These are phyloP conservation scores for Ustilago hordei DNA, from an alignment of 1,284 basidiomycete genomes.

Conservation along the genomic window DNA sequence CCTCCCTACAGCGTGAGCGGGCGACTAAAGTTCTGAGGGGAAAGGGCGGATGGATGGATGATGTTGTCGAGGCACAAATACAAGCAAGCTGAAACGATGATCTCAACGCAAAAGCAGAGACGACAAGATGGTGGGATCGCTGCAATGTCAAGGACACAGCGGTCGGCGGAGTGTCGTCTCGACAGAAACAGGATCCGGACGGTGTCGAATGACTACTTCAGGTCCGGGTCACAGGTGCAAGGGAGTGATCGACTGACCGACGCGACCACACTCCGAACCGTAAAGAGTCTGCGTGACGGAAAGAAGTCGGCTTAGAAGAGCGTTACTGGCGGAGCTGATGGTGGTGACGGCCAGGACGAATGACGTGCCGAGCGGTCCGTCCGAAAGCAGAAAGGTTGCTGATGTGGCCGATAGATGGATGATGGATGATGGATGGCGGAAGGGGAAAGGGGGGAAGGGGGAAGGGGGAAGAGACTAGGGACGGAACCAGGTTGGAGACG, in stretches of 20 bases:
- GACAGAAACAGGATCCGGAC: not conserved
- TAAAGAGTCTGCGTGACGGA: too few relatives aligned
- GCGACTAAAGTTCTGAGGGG: not conserved
- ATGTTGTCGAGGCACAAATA: constrained; percentile 24
- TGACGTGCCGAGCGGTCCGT: not conserved
- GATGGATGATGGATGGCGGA: not conserved
- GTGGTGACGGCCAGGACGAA: not conserved
- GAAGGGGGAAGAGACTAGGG: constrained; percentile 19
- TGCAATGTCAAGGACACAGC: not conserved
- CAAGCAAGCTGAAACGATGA: constrained; percentile 6
- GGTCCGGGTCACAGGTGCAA: too few relatives aligned
- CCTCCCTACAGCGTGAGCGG: not conserved
- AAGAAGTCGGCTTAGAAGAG: not conserved
- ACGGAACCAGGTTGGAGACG: constrained; percentile 12
- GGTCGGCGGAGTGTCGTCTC: not conserved
- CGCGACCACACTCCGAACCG: too few relatives aligned
- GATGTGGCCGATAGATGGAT: not conserved
- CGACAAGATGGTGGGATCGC: not conserved
- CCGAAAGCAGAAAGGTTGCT: not conserved
- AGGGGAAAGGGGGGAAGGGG: constrained; percentile 1
- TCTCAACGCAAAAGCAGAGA: not conserved
- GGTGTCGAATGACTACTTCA: not conserved
- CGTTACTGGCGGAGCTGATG: not conserved
- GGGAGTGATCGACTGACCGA: not conserved
- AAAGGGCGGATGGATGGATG: not conserved